Evolutionary conservation across 176 grass and related monocot genomes (phyloP), one percentile per base, ranked within the genome.

Genomic region (Carex myosuroides): DNA sequence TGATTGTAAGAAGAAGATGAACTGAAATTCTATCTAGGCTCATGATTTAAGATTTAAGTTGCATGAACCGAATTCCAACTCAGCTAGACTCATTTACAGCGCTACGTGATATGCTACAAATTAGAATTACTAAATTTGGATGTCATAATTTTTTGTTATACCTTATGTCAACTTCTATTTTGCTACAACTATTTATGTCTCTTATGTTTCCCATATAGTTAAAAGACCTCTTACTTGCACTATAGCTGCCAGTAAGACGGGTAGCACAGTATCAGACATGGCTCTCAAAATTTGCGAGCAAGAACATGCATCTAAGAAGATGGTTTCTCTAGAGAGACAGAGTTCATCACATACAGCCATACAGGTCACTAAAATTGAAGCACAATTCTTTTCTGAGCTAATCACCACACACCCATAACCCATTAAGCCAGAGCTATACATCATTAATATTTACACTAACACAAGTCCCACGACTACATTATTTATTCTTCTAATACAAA

Each of bases 371-470:
- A 63, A 83, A 82, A 1, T 68, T 26, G n/a, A 44, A 42, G 32
- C 68, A 16, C 63, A n/a, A n/a, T 20, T 29, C 5, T 29, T 20
- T 83, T 68, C 39, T 2, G 22, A 61, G 61, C 80, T 50, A 83
- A 83, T 29, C 44, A 42, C 42, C 61, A 66, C 42, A 54, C 29
- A 46, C 74, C 37, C 37, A 5, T 39, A 6, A 79, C 20, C 79
- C 12, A 37, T 42, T 17, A 12, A 14, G 60, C 32, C 32, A 62
- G 42, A 83, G 59, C 80, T 83, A 83, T 83, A 83, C 58, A 83
- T 52, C 21, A 83, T 83, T 83, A n/a, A 83, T 83, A 83, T 66
- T 30, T 65, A 83, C 80, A 83, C 80, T 50, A 41, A 64, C 79
- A 81, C 35, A n/a, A 35, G 60, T 52, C 60, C 80, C 21, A 30